Conservation (phyloP, 345 rosid species). For the Carallia pectinifolia region DNA sequence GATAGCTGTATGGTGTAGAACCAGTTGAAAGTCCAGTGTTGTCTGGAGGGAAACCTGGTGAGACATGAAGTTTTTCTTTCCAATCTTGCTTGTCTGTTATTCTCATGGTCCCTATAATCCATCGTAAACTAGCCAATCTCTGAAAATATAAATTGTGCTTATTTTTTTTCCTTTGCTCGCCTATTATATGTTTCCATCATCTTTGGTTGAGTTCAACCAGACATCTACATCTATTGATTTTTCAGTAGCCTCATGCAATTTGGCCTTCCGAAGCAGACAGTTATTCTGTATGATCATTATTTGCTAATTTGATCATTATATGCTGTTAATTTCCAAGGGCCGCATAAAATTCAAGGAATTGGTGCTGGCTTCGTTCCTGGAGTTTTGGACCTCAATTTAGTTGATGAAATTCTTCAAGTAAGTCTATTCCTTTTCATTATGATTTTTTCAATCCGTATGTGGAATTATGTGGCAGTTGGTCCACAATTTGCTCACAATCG, state of each 20-base stretch:
- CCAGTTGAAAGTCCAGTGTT: slow-evolving; percentile 35
- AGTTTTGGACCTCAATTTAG: slow-evolving; percentile 63
- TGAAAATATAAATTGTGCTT: no score
- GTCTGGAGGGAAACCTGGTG: slow-evolving; percentile 37
- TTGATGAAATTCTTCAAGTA: slow-evolving; percentile 89
- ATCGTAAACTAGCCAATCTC: no score
- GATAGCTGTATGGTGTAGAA: slow-evolving; percentile 29
- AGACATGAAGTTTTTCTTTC: slow-evolving; percentile 6
- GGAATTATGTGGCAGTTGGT: neutral
- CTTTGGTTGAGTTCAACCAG: neutral
- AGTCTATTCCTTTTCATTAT: slow-evolving; percentile 8
- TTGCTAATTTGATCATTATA: slow-evolving; percentile 1
- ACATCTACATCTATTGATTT: neutral
- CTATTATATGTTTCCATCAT: neutral
- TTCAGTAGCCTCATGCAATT: neutral
- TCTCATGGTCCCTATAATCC: neutral
- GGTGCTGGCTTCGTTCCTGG: slow-evolving; percentile 92
- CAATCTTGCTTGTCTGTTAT: neutral
- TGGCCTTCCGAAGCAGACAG: slow-evolving; percentile 2
- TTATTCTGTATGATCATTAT: neutral
- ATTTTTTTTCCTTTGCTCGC: no score
- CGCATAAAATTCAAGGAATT: slow-evolving; percentile 95
- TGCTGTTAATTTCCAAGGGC: slow-evolving; percentile 40
- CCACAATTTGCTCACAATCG: neutral
- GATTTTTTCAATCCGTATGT: neutral